phyloP scores from a whole-genome alignment of 106 monocot genomes.

The Platanthera guangdongensis region DNA sequence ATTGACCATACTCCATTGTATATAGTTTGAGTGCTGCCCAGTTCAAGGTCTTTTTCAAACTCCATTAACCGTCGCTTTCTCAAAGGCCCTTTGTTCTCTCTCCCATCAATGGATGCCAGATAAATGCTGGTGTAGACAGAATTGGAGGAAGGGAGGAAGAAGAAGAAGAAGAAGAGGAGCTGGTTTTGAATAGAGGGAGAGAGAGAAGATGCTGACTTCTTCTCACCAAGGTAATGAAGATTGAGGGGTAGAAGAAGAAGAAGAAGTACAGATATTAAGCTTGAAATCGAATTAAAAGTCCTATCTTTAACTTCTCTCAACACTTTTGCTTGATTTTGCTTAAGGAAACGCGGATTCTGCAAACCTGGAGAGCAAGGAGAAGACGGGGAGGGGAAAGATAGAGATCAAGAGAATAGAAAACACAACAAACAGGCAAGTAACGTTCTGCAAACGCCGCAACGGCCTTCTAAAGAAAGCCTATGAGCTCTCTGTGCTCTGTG shows the following conservation, averaged over 20 bases:
- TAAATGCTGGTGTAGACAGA: background rate
- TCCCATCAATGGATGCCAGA: slow-evolving; percentile 12
- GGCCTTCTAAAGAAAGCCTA: slow-evolving; percentile 77
- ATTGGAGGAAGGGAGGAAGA: background rate
- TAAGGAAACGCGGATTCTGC: slow-evolving; percentile 6
- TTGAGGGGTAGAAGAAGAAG: background rate
- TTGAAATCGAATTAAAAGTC: no score
- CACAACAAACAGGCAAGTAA: slow-evolving; percentile 46
- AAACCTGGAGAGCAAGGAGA: slow-evolving; percentile 21
- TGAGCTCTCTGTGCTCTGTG: slow-evolving; percentile 70
- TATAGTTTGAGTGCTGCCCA: slow-evolving; percentile 3
- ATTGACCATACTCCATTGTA: background rate
- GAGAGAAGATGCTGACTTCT: background rate
- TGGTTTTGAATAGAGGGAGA: no score
- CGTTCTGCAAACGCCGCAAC: slow-evolving; percentile 46
- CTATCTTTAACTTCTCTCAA: background rate
- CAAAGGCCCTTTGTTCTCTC: slow-evolving; percentile 10
- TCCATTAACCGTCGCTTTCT: slow-evolving; percentile 12
- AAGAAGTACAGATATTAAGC: background rate
- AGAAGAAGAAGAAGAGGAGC: no score
- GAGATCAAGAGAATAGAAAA: slow-evolving; percentile 56
- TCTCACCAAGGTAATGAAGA: background rate
- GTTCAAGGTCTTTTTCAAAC: slow-evolving; percentile 3
- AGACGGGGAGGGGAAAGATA: slow-evolving; percentile 47
- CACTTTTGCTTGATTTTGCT: background rate